Conservation (phyloP, 139 green algal genomes). For the Micractinium conductrix region DNA sequence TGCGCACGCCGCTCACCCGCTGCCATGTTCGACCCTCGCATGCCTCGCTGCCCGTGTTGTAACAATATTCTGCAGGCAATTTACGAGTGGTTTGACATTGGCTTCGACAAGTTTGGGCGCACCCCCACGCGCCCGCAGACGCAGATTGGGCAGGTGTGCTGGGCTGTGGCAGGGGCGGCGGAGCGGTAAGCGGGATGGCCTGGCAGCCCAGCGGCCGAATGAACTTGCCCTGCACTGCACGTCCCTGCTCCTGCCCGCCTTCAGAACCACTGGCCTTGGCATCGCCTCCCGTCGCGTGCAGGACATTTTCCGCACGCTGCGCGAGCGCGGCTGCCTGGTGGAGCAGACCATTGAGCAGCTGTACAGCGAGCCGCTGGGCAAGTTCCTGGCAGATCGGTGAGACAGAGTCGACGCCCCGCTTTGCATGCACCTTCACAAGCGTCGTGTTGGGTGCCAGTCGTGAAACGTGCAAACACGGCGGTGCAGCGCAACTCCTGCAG, state of each 20-base stretch:
- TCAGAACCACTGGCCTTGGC: no score
- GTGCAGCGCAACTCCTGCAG: neutral
- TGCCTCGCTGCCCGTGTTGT: neutral
- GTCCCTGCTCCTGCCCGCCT: no score
- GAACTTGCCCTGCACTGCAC: no score
- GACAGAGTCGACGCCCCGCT: neutral
- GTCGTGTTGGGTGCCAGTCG: no score
- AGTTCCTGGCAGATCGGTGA: constrained; percentile 33
- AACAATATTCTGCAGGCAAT: constrained; percentile 70
- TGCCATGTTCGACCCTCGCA: neutral
- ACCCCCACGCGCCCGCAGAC: constrained; percentile 88
- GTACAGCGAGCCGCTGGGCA: constrained; percentile 71
- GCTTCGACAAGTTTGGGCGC: constrained; percentile 95
- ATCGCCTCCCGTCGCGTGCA: constrained; percentile 40
- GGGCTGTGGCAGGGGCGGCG: no score
- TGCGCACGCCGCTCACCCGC: neutral
- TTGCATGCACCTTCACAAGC: no score
- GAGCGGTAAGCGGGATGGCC: no score
- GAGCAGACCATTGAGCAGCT: constrained; percentile 89
- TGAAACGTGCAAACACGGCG: neutral
- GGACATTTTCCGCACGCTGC: constrained; percentile 69
- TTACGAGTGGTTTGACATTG: constrained; percentile 98
- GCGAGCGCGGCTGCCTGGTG: constrained; percentile 51
- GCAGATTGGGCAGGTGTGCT: constrained; percentile 66
- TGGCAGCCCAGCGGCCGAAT: no score